phyloP scores from a whole-genome alignment of 78 protist species.

The Isochrysis galbana region DNA sequence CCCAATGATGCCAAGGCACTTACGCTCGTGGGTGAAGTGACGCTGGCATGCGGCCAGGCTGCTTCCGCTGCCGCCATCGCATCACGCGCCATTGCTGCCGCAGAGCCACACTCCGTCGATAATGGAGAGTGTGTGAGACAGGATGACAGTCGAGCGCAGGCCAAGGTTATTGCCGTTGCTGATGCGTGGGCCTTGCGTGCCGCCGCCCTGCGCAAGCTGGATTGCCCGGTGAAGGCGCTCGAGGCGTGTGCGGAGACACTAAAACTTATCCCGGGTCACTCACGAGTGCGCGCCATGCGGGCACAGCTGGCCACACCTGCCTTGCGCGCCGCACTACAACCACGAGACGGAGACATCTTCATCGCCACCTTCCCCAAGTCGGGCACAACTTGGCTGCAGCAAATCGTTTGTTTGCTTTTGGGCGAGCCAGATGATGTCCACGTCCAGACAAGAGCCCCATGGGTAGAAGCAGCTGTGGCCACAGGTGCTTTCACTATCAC shows the following conservation, averaged over 20 bases:
- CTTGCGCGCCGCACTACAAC: background rate
- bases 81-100: background rate
- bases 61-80: background rate
- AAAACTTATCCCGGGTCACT: background rate
- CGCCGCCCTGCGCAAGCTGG: background rate
- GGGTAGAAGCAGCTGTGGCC: background rate
- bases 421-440: background rate
- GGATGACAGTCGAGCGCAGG: too few relatives aligned
- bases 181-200: background rate
- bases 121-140: too few relatives aligned
- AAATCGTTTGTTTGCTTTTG: background rate
- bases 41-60: background rate
- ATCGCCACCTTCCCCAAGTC: background rate
- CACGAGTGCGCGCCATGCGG: background rate
- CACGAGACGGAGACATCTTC: background rate
- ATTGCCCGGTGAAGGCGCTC: background rate
- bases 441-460: background rate
- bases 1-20: background rate
- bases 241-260: background rate
- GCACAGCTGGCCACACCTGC: background rate
- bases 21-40: background rate
- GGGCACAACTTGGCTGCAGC: slow-evolving; percentile 8
- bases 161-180: background rate
- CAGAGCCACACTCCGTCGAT: too few relatives aligned
- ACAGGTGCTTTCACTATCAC: background rate